phyloP scores from a whole-genome alignment of 805 yeast genomes.

The Starmerella ratchasimensis region DNA sequence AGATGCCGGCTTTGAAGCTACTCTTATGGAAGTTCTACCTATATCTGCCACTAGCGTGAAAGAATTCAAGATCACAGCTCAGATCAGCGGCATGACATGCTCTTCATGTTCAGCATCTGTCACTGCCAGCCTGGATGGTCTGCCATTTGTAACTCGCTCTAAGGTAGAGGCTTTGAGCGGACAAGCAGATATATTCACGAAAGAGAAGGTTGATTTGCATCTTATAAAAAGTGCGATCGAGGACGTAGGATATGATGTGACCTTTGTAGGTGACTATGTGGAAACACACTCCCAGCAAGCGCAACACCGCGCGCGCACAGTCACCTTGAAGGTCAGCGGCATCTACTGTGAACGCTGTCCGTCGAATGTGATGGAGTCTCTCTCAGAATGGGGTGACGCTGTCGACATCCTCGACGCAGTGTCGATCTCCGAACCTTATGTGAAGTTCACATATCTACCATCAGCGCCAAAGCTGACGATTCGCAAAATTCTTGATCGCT shows the following conservation, averaged over 20 bases:
- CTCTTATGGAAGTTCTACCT: slow-evolving; percentile 46
- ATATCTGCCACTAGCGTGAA: slow-evolving; percentile 28
- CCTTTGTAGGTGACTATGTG: slow-evolving; percentile 32
- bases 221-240: slow-evolving; percentile 40
- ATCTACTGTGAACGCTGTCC: slow-evolving; percentile 68
- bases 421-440: slow-evolving; percentile 41
- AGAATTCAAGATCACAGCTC: slow-evolving; percentile 39
- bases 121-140: slow-evolving; percentile 28
- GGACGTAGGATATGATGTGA: slow-evolving; percentile 54
- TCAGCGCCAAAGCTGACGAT: slow-evolving; percentile 38
- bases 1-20: slow-evolving; percentile 37
- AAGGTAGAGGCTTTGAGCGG: slow-evolving; percentile 48
- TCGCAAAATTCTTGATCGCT: slow-evolving; percentile 39
- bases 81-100: slow-evolving; percentile 64
- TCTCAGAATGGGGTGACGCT: slow-evolving; percentile 43
- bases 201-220: slow-evolving; percentile 27
- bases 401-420: slow-evolving; percentile 43
- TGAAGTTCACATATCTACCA: slow-evolving; percentile 55
- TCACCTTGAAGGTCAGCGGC: slow-evolving; percentile 44
- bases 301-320: slow-evolving; percentile 39
- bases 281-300: slow-evolving; percentile 33
- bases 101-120: slow-evolving; percentile 55
- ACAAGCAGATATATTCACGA: slow-evolving; percentile 45
- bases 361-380: slow-evolving; percentile 35
- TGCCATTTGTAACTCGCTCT: slow-evolving; percentile 41